Evolutionary conservation across 306 rosid species (phyloP).

Genomic region (Chamaecrista fasciculata): DNA sequence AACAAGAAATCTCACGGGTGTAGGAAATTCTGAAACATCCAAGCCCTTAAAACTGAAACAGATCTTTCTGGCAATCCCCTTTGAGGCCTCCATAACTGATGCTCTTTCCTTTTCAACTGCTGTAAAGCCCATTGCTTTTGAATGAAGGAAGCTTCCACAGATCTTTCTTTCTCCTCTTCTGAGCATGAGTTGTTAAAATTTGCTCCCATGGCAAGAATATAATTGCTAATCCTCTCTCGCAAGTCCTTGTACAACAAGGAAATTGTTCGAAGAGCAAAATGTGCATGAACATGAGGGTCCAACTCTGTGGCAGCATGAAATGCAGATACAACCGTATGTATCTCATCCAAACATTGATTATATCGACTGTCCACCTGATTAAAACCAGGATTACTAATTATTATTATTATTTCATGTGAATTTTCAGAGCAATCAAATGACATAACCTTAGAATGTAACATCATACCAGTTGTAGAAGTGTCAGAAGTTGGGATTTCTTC

Average conservation of each 20-base stretch:
- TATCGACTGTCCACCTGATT: constrained; percentile 74
- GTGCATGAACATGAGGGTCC: constrained; percentile 69
- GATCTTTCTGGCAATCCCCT: constrained; percentile 97
- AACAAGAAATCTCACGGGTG: constrained; percentile 71
- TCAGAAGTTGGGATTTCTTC: constrained; percentile 63
- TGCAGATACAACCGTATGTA: constrained; percentile 77
- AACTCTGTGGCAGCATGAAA: constrained; percentile 83
- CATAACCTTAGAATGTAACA: neutral
- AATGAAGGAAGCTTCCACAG: constrained; percentile 60
- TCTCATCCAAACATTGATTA: constrained; percentile 75
- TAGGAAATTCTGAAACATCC: constrained; percentile 98
- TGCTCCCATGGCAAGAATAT: constrained; percentile 55
- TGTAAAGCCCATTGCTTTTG: constrained; percentile 85
- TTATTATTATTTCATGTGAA: neutral
- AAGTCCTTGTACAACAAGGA: constrained; percentile 58
- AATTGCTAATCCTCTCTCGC: constrained; percentile 74
- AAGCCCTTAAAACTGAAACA: constrained; percentile 77
- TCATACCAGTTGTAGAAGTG: constrained; percentile 74
- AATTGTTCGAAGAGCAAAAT: constrained; percentile 63
- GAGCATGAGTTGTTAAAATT: constrained; percentile 34
- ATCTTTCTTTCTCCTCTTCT: constrained; percentile 48
- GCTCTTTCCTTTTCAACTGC: constrained; percentile 73
- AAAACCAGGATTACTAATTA: neutral
- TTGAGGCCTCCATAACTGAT: constrained; percentile 91
- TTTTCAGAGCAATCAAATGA: no score